Percentiles rank a stretch among this genome's conserved stretches.
Conservation (phyloP, 768 basidiomycete species). For the Dacryopinax spathularia region DNA sequence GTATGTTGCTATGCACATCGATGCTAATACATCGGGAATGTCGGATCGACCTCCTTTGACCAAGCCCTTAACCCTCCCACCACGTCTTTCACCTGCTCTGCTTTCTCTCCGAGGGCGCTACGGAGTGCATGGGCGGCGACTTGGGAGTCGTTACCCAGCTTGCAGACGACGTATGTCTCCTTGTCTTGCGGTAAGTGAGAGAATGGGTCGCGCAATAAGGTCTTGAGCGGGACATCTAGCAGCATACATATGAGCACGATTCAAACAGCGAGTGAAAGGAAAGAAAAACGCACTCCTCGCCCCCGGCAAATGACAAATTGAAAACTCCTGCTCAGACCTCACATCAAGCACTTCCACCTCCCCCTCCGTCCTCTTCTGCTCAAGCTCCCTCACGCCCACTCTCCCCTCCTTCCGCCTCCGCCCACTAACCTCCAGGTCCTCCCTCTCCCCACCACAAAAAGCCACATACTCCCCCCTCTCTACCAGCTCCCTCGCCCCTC, state of each 20-base stretch:
- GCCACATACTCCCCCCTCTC: constrained; percentile 61
- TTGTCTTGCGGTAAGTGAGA: constrained; percentile 26
- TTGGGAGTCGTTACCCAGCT: constrained; percentile 87
- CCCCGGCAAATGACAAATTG: constrained; percentile 64
- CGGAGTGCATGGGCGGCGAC: constrained; percentile 57
- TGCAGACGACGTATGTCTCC: constrained; percentile 53
- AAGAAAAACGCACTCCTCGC: constrained; percentile 46
- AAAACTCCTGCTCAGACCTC: constrained; percentile 62
- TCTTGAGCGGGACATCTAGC: constrained; percentile 58
- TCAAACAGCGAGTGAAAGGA: background rate
- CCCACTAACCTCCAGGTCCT: constrained; percentile 52
- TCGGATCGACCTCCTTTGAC: constrained; percentile 55
- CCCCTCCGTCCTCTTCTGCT: constrained; percentile 13
- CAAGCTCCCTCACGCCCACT: constrained; percentile 1
- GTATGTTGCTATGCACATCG: background rate
- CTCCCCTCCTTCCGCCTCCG: constrained; percentile 26
- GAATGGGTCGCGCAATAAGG: constrained; percentile 49
- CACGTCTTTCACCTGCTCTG: constrained; percentile 43
- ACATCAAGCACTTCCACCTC: constrained; percentile 53
- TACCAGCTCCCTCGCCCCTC: constrained; percentile 31
- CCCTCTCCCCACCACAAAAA: constrained; percentile 64
- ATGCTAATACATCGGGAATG: constrained; percentile 63
- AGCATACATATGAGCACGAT: background rate
- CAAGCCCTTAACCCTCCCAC: constrained; percentile 74
- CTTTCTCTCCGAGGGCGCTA: constrained; percentile 15